Evolutionary conservation across 805 yeast genomes (phyloP).

Genomic region (Yarrowia deformans): DNA sequence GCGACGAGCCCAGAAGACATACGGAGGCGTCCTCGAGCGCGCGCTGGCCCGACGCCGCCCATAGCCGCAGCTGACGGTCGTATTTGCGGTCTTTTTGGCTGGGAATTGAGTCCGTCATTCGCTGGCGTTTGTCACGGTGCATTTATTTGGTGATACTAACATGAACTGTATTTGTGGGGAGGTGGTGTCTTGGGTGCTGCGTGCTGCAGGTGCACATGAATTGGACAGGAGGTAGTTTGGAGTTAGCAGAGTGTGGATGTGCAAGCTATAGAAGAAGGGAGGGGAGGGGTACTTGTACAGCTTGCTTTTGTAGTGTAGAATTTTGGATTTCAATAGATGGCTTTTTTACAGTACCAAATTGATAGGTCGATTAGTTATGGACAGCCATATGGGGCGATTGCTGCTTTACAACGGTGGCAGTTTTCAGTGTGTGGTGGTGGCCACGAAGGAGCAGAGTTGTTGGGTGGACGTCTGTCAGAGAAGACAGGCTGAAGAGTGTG

Average conservation of each 20-base stretch:
- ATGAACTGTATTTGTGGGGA: conserved; percentile 34
- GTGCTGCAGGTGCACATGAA: not conserved
- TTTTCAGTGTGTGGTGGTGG: too few species aligned
- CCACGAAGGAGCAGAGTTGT: too few species aligned
- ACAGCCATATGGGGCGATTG: too few species aligned
- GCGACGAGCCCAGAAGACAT: conserved; percentile 64
- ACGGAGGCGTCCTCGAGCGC: conserved; percentile 64
- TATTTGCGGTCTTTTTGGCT: conserved; percentile 56
- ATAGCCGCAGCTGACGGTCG: conserved; percentile 86
- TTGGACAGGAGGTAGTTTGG: not conserved
- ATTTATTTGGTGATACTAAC: conserved; percentile 30
- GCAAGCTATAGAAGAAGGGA: not conserved
- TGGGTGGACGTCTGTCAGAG: too few species aligned
- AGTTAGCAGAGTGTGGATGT: not conserved
- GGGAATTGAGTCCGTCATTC: conserved; percentile 39
- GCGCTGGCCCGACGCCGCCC: conserved; percentile 82
- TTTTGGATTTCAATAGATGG: too few species aligned
- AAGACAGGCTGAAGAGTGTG: too few species aligned
- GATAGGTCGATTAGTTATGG: too few species aligned
- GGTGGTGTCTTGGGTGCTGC: conserved; percentile 5
- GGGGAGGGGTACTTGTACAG: too few species aligned
- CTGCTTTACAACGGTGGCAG: too few species aligned
- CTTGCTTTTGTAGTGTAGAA: too few species aligned
- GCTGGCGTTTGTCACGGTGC: conserved; percentile 38
- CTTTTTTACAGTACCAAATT: too few species aligned